Evolutionary conservation across 257 asterid species (phyloP), one percentile per base, ranked within the genome.

Genomic region (Nicotiana paniculata): DNA sequence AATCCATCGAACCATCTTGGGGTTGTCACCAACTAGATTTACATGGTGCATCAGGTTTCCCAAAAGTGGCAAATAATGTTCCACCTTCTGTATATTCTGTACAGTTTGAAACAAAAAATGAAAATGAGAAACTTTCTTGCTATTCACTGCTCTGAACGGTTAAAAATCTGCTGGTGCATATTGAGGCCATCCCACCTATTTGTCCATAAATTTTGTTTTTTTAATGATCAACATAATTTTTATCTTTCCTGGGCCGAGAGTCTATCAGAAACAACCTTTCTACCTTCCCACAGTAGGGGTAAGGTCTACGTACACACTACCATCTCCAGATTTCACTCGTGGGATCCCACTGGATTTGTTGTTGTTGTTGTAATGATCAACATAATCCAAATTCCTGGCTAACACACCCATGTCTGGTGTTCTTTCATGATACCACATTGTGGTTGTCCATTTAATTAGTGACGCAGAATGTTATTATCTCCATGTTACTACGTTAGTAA

Each of bases 21-120:
- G 82, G 46, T 81, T 79, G 30, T 69, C 51, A 74, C 67, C 59
- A 17, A 53, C 16, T 84, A 74, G n/a, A 61, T 74, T 46, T 75
- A 88, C 77, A 82, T 87, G 89, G 33, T 55, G 81, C 61, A 87
- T 83, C 21, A 93, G 85, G 89, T 89, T 92, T 81, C 86, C 93
- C 66, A 93, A 75, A 39, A 90, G 51, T 66, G 97, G 93, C 83
- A 93, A 86, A 82, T 92, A 93, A 21, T 39, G 63, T 86, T 93
- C 97, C 91, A 93, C 58, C 87, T 90, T 92, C 81, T 89, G 93
- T 77, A 92, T 86, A 77, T 89, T 92, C 97, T 92, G 86, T 9
- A 80, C 80, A n/a, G 67, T 9, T 78, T 12, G 21, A 51, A 81
- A 39, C 35, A 46, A 74, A 17, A 30, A 77, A 66, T 17, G 66